Evolutionary conservation across 805 yeast species (phyloP), one percentile per base, ranked within the genome.

Genomic region (Metschnikowia colocasiae): DNA sequence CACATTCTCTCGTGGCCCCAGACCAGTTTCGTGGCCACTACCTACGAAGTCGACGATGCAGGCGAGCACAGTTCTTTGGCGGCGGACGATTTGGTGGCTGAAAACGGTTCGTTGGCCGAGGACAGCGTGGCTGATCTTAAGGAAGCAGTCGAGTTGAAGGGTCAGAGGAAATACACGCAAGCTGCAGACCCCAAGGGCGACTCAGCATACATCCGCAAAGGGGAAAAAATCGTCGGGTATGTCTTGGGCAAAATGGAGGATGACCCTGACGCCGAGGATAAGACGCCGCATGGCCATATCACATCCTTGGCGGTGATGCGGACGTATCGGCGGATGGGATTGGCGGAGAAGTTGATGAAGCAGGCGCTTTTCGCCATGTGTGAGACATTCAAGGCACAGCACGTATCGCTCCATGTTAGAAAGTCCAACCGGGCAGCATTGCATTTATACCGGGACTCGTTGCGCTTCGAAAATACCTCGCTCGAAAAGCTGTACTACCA

Each of bases 1-100:
- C 99, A 94, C 67, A 78, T 89, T 7, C 71, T 92, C 43, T 84
- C 97, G 31, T 94, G 99, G 99, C 99, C 99, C 1, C 96, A 92
- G 64, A 95, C 95, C 12, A 87, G 96, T 34, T 94, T 83, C 71
- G 98, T 94, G 31, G 99, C 99, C 15, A 85, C 92, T 1, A 84
- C 94, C 1, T 80, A 83, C 23, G 85, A 80, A 53, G 67, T 61
- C 22, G 53, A 59, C 33, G 65, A 57, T 18, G 60, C 53, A 13
- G 63, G 56, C 20, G 59, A 54, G 22, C 18, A 10, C 41, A 38
- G 31, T 18, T 38, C 35, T 10, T 40, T 22, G 23, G 23, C 46
- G n/a, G 53, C 46, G 23, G 50, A 47, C 19, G n/a, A n/a, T 10
- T 40, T 22, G 23, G 23, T 43, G n/a, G 53, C 46, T 18, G 50